These are phyloP conservation scores for Leavenworthia alabamica DNA, from an alignment of 345 rosid genomes.

Conservation along the genomic window DNA sequence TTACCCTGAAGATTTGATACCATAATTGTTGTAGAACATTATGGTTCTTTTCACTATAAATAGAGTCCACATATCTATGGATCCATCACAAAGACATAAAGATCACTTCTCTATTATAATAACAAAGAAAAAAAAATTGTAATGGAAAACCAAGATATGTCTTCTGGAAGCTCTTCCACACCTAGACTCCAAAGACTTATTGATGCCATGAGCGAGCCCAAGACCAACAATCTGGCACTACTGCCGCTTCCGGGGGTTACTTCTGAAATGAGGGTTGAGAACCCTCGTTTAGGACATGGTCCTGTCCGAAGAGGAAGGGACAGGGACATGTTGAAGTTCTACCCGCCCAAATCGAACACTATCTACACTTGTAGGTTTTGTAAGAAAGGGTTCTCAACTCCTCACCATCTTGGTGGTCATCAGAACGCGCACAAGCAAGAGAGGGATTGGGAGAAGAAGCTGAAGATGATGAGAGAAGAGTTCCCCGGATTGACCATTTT, in stretches of 20 bases:
- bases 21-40: conserved; percentile 9
- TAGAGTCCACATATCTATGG: conserved; percentile 2
- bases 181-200: not conserved
- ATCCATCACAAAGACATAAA: conserved; percentile 18
- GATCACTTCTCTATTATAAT: conserved; percentile 7
- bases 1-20: conserved; percentile 16
- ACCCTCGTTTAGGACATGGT: not conserved
- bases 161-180: conserved; percentile 19
- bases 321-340: conserved; percentile 18
- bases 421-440: conserved; percentile 93
- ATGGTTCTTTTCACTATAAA: conserved; percentile 11
- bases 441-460: conserved; percentile 38
- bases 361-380: conserved; percentile 18
- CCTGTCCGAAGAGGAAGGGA: conserved; percentile 9
- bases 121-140: conserved; percentile 7
- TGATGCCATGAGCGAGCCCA: not conserved
- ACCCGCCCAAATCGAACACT: conserved; percentile 9
- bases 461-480: conserved; percentile 11
- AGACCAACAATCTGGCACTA: not conserved
- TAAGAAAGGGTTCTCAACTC: conserved; percentile 44
- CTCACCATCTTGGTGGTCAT: conserved; percentile 92
- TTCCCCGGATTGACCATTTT: not conserved
- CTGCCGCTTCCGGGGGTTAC: conserved; percentile 7
- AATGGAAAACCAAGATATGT: conserved; percentile 14
- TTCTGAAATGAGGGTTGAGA: conserved; percentile 4